Percentiles rank a stretch among this genome's conserved stretches.
phyloP scores from a whole-genome alignment of 805 yeast species.

The Schwanniomyces polymorphus region DNA sequence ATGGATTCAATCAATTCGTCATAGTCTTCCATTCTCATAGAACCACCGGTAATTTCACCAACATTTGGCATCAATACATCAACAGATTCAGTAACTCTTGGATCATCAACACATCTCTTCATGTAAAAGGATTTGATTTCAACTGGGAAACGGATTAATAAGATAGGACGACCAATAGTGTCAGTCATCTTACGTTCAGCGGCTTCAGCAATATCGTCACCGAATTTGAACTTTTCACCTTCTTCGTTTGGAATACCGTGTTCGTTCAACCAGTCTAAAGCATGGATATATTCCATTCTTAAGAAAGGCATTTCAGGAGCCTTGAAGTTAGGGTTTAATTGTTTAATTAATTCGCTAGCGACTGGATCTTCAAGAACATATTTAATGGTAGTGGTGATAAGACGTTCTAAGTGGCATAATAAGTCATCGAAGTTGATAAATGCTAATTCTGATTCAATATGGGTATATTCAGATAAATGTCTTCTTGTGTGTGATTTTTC shows the following conservation, averaged over 20 bases:
- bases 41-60: constrained; percentile 98
- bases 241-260: constrained; percentile 94
- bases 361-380: constrained; percentile 86
- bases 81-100: constrained; percentile 95
- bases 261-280: constrained; percentile 95
- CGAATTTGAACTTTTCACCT: constrained; percentile 88
- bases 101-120: constrained; percentile 88
- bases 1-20: constrained; percentile 88
- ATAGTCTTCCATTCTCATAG: constrained; percentile 88
- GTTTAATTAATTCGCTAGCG: constrained; percentile 85
- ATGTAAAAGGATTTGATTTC: constrained; percentile 98
- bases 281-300: constrained; percentile 89
- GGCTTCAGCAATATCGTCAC: constrained; percentile 99
- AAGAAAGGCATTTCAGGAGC: constrained; percentile 85
- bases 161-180: constrained; percentile 86
- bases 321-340: constrained; percentile 87
- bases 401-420: constrained; percentile 78
- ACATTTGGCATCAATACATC: constrained; percentile 99
- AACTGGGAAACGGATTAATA: constrained; percentile 92
- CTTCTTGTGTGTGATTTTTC: constrained; percentile 99
- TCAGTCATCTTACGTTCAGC: constrained; percentile 99
- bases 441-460: constrained; percentile 91
- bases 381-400: constrained; percentile 67
- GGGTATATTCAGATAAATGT: constrained; percentile 96
- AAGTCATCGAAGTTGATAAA: constrained; percentile 86